A percentile compares a stretch with the other conserved stretches of the same genome.
These are phyloP conservation scores for Saccharomyces kudriavzevii DNA, from an alignment of 805 yeast genomes.

Conservation along the genomic window DNA sequence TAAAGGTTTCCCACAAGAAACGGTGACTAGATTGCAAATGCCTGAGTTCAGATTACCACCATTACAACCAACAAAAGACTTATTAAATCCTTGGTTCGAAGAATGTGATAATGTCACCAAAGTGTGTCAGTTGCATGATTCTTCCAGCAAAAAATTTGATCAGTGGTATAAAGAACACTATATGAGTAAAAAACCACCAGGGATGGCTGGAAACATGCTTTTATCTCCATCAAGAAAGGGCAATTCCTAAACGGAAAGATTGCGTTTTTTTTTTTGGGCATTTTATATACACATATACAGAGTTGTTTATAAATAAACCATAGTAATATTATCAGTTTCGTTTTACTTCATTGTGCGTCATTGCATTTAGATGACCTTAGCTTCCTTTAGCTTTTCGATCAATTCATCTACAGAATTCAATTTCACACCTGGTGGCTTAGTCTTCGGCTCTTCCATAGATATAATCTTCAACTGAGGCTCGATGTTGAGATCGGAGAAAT, in stretches of 20 bases:
- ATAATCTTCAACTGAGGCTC: constrained; percentile 57
- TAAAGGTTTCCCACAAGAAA: constrained; percentile 14
- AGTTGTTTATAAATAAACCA: neutral
- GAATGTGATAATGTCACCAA: constrained; percentile 16
- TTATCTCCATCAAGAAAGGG: constrained; percentile 17
- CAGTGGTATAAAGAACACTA: constrained; percentile 19
- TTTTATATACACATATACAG: neutral
- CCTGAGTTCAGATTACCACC: constrained; percentile 14
- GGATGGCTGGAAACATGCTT: constrained; percentile 14
- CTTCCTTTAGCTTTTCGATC: constrained; percentile 65
- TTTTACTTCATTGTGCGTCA: neutral
- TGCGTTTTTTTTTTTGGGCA: neutral
- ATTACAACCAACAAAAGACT: constrained; percentile 14
- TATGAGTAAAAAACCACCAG: constrained; percentile 25
- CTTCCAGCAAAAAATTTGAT: constrained; percentile 12
- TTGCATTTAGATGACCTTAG: constrained; percentile 49
- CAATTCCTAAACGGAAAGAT: neutral
- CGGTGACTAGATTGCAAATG: constrained; percentile 4
- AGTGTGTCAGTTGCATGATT: constrained; percentile 11
- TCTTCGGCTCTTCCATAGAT: constrained; percentile 78
- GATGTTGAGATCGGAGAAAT: constrained; percentile 55
- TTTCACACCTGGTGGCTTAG: constrained; percentile 72
- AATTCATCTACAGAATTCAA: constrained; percentile 79
- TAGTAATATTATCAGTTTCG: neutral
- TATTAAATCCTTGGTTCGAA: constrained; percentile 24